phyloP scores from a whole-genome alignment of 306 rosid genomes.

The Cicer arietinum region DNA sequence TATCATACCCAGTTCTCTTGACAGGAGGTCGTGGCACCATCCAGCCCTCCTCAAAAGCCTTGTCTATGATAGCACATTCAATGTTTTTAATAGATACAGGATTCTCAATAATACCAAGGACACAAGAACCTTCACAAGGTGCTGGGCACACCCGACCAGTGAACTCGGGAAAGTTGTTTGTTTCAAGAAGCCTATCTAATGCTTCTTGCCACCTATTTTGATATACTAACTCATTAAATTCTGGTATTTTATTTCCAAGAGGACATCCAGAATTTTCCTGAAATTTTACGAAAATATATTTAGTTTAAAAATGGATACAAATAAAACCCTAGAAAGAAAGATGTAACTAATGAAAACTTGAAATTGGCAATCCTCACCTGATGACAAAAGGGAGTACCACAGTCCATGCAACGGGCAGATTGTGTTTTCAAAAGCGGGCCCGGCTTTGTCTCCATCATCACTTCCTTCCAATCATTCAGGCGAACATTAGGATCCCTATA shows the following conservation, averaged over 20 bases:
- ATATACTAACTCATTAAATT: slow-evolving; percentile 92
- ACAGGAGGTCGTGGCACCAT: slow-evolving; percentile 95
- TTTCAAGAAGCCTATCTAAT: slow-evolving; percentile 91
- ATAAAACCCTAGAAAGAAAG: background rate
- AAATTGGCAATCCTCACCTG: slow-evolving; percentile 59
- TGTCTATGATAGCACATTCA: slow-evolving; percentile 97
- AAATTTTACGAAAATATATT: slow-evolving; percentile 37
- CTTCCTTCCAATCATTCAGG: slow-evolving; percentile 91
- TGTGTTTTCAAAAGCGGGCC: slow-evolving; percentile 96
- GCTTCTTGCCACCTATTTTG: slow-evolving; percentile 99
- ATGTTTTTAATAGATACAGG: slow-evolving; percentile 92
- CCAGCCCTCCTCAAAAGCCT: slow-evolving; percentile 99
- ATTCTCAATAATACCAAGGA: slow-evolving; percentile 76
- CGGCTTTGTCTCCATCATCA: slow-evolving; percentile 88
- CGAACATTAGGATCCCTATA: slow-evolving; percentile 91
- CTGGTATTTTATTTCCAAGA: slow-evolving; percentile 97
- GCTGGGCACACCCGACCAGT: slow-evolving; percentile 99
- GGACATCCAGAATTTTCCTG: slow-evolving; percentile 99
- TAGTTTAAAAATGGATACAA: slow-evolving; percentile 16
- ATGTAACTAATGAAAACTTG: slow-evolving; percentile 1
- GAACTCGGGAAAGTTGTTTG: slow-evolving; percentile 97
- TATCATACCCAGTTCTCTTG: slow-evolving; percentile 80
- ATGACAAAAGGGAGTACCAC: slow-evolving; percentile 99
- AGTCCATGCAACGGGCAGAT: slow-evolving; percentile 99
- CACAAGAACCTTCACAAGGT: slow-evolving; percentile 99